These are phyloP conservation scores for Microcyclospora pomicola DNA, from an alignment of 2,329 filamentous ascomycete species.

Conservation along the genomic window DNA sequence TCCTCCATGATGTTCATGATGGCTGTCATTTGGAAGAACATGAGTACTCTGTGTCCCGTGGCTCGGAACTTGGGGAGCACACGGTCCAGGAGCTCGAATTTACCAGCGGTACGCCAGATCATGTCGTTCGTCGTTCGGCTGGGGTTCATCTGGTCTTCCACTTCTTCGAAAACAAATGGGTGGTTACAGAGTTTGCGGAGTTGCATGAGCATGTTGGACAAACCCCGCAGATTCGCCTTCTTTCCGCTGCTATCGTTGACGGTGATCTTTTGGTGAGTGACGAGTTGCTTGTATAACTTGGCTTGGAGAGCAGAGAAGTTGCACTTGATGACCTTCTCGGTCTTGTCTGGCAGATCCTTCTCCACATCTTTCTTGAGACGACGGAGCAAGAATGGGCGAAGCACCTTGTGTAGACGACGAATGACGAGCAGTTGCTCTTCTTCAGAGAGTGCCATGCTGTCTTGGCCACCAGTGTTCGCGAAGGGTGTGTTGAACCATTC, in stretches of 20 bases:
- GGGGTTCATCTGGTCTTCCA: conserved; percentile 97
- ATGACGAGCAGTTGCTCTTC: conserved; percentile 99
- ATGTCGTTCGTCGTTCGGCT: conserved; percentile 76
- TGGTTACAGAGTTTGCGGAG: conserved; percentile 97
- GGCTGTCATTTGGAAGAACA: conserved; percentile 99
- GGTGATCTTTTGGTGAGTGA: conserved; percentile 85
- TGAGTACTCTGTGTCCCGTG: conserved; percentile 86
- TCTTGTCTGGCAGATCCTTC: conserved; percentile 97
- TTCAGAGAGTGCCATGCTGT: conserved; percentile 98
- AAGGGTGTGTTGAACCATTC: conserved; percentile 99
- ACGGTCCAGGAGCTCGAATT: conserved; percentile 90
- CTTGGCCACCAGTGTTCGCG: conserved; percentile 91
- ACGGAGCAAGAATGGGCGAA: conserved; percentile 90
- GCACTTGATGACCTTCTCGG: conserved; percentile 98
- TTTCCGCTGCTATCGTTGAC: conserved; percentile 92
- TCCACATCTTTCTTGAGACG: conserved; percentile 99
- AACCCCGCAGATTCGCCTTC: conserved; percentile 83
- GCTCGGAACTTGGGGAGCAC: conserved; percentile 85
- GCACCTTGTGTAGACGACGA: conserved; percentile 92
- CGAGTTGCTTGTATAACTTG: conserved; percentile 93
- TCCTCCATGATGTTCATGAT: conserved; percentile 99
- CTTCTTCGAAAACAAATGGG: conserved; percentile 94
- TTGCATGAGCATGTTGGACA: conserved; percentile 99
- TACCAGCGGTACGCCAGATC: conserved; percentile 88
- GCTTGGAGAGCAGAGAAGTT: conserved; percentile 90